phyloP scores from a whole-genome alignment of 345 rosid genomes.

The Gynandropsis gynandra region DNA sequence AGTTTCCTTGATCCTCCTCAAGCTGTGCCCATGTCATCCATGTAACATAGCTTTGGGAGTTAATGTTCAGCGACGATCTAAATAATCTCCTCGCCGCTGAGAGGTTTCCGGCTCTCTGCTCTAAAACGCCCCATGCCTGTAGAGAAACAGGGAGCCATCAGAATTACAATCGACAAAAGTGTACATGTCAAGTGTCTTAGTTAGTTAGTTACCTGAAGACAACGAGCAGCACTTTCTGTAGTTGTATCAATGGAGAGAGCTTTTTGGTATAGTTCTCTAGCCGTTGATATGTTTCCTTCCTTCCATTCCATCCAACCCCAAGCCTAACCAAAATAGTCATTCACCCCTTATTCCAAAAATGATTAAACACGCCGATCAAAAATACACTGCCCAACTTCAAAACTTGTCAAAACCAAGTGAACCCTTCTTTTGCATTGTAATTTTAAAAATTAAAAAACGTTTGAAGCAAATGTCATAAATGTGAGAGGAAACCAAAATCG shows the following conservation, averaged over 20 bases:
- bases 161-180: no score
- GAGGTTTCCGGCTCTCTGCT: constrained; percentile 77
- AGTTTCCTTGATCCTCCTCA: constrained; percentile 93
- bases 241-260: constrained; percentile 65
- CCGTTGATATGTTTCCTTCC: constrained; percentile 75
- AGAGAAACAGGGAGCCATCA: background rate
- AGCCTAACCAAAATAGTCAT: constrained; percentile 42
- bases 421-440: background rate
- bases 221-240: constrained; percentile 85
- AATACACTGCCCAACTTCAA: constrained; percentile 8
- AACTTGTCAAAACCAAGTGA: constrained; percentile 1
- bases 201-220: constrained; percentile 89
- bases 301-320: constrained; percentile 99
- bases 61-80: constrained; percentile 70
- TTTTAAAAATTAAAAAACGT: constrained; percentile 3
- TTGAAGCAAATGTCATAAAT: background rate
- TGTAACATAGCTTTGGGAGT: constrained; percentile 86
- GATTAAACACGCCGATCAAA: constrained; percentile 10
- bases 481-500: background rate
- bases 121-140: constrained; percentile 98
- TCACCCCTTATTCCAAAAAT: constrained; percentile 16
- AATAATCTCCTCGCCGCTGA: constrained; percentile 85
- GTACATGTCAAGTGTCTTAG: no score
- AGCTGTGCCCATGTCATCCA: constrained; percentile 99
- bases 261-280: constrained; percentile 73